Base-by-base conservation (phyloP, 345 rosid species). In the Hypericum androsaemum region DNA sequence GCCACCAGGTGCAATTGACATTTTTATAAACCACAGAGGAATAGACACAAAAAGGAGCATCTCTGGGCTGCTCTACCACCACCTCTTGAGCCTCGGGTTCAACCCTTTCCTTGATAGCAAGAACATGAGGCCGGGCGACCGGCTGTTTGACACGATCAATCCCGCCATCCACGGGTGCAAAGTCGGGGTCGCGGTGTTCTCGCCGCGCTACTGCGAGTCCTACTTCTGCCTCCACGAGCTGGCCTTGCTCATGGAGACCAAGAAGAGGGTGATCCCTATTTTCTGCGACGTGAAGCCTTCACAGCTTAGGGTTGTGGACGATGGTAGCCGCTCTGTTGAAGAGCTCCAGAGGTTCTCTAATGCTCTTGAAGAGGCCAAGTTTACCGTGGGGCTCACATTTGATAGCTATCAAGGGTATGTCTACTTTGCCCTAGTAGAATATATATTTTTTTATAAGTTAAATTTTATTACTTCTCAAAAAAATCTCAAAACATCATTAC, bases 201-300 rank as follows among this genome's bases (percentile, higher is more conserved):
- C 97, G 6, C 96, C 94, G 0, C 52, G 70, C 39, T 89, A 86
- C 40, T 84, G 94, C 8, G 75, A 86, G 7, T 89, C 97, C 0
- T 65, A 73, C 35, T 86, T 81, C 22, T 89, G 97, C 37, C 80
- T 89, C 12, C 95, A 86, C 9, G 97, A 89, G 63, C 78, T 90
- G 5, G 74, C 95, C 1, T 51, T 78, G 38, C 13, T 90, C 6
- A 79, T 80, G 86, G 87, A 90, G 75, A 57, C 59, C 5, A 77
- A 66, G 66, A 86, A 82, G 62, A 76, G 76, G 47, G 74, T 84
- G 16, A 67, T 90, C 0, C 98, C 96, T 12, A 80, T 90, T 6
- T 90, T 90, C 52, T 86, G 77, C 6, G 86, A 90, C 35, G 79
- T 90, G 10, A 79, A 84, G 57, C 98, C 96, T 3, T 84, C 98